Evolutionary conservation across 2,329 filamentous ascomycete species (phyloP).

Genomic region (Stagonosporopsis tanaceti): DNA sequence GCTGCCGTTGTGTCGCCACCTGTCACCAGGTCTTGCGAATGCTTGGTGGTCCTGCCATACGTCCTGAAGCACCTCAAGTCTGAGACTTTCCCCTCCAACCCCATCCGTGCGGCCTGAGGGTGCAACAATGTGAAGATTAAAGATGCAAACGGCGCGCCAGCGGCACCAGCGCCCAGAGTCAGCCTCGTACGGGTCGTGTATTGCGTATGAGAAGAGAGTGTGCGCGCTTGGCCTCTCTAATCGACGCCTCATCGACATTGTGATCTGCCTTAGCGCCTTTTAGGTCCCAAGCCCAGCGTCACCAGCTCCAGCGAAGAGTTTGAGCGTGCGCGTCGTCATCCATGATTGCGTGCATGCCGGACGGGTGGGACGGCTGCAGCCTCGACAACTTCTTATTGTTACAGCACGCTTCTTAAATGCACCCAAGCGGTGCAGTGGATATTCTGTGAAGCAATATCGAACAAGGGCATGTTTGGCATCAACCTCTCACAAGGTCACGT

Average conservation of each 20-base stretch:
- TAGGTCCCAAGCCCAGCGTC: conserved; percentile 10
- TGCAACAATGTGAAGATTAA: neutral
- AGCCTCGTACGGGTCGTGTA: conserved; percentile 2
- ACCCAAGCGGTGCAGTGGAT: neutral
- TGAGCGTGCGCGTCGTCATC: conserved; percentile 19
- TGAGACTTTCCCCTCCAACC: conserved; percentile 5
- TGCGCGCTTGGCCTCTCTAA: neutral
- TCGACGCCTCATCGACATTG: conserved; percentile 15
- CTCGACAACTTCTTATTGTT: neutral
- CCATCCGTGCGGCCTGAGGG: conserved; percentile 11
- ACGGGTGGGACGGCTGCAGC: conserved; percentile 11
- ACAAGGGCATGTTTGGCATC: neutral
- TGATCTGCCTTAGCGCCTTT: conserved; percentile 16
- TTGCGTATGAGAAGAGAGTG: neutral
- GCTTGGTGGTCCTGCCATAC: conserved; percentile 7
- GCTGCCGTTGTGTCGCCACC: neutral
- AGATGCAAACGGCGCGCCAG: conserved; percentile 3
- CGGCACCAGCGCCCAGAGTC: neutral
- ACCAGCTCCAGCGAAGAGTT: neutral
- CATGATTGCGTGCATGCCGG: conserved; percentile 15
- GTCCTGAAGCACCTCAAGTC: conserved; percentile 5
- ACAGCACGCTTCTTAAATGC: neutral
- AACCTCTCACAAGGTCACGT: neutral
- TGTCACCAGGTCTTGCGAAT: conserved; percentile 8
- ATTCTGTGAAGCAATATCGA: neutral